Conservation (phyloP, 257 asterid genomes). For the Eustoma russellianum region DNA sequence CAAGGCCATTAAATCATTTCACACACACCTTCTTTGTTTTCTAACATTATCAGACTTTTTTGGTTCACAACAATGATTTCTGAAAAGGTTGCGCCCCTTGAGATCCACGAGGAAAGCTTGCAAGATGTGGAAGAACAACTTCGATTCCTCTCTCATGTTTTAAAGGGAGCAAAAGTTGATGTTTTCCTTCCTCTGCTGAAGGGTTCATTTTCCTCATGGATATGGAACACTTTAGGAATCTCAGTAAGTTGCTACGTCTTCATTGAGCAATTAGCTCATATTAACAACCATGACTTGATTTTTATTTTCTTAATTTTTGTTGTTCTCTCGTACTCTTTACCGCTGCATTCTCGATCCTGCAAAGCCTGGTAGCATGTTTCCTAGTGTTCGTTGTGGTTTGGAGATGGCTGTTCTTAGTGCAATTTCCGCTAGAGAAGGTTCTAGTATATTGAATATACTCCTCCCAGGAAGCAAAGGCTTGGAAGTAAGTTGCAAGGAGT, state of each 20-base stretch:
- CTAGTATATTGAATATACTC: slow-evolving; percentile 55
- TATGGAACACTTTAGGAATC: slow-evolving; percentile 78
- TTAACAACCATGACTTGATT: slow-evolving; percentile 1
- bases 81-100: slow-evolving; percentile 89
- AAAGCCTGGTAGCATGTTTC: slow-evolving; percentile 77
- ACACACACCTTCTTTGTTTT: not conserved
- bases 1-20: too few species aligned
- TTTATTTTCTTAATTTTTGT: slow-evolving; percentile 7
- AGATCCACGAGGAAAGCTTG: slow-evolving; percentile 67
- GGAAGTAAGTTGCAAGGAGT: slow-evolving; percentile 33
- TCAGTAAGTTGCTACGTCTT: slow-evolving; percentile 40
- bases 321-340: slow-evolving; percentile 4
- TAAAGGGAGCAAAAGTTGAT: slow-evolving; percentile 55
- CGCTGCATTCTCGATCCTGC: slow-evolving; percentile 19
- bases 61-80: not conserved
- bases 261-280: not conserved
- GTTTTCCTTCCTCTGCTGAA: slow-evolving; percentile 54
- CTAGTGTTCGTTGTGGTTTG: slow-evolving; percentile 90
- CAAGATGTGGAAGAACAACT: slow-evolving; percentile 89
- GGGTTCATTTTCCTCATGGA: slow-evolving; percentile 74
- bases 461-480: slow-evolving; percentile 33
- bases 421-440: slow-evolving; percentile 54
- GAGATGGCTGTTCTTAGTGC: slow-evolving; percentile 94
- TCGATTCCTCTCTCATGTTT: slow-evolving; percentile 53
- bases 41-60: not conserved